Conservation (phyloP, 805 yeast genomes). For the Ogataea sp. region DNA sequence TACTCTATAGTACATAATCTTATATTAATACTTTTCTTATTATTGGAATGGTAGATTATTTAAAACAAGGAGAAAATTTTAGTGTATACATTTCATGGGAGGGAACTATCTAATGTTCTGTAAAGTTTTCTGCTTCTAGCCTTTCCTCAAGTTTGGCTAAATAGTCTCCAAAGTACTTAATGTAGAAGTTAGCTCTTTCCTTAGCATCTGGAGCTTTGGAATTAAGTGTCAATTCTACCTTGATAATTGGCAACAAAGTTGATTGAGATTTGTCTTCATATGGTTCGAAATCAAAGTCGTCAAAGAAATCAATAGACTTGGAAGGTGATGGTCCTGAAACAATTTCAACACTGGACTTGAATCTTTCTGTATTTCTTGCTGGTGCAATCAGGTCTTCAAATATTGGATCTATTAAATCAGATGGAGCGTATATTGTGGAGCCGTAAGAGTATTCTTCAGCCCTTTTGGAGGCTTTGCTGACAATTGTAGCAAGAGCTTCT, state of each 20-base stretch:
- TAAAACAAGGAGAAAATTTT: background rate
- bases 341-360: slow-evolving; percentile 24
- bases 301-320: slow-evolving; percentile 8
- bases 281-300: slow-evolving; percentile 18
- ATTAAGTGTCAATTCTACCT: slow-evolving; percentile 27
- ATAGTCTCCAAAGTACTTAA: slow-evolving; percentile 15
- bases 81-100: background rate
- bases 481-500: slow-evolving; percentile 23
- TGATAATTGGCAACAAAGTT: slow-evolving; percentile 21
- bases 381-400: slow-evolving; percentile 54
- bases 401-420: slow-evolving; percentile 48
- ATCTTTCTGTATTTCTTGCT: slow-evolving; percentile 33
- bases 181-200: slow-evolving; percentile 32
- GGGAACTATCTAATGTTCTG: too few relatives aligned
- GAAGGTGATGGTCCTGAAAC: slow-evolving; percentile 10
- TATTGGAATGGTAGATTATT: too few relatives aligned
- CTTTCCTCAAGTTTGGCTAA: slow-evolving; percentile 12
- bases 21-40: too few relatives aligned
- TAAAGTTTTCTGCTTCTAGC: too few relatives aligned
- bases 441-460: slow-evolving; percentile 39
- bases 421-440: slow-evolving; percentile 24
- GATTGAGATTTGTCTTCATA: slow-evolving; percentile 11
- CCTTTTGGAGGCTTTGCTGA: slow-evolving; percentile 34
- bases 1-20: too few relatives aligned
- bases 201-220: slow-evolving; percentile 37